Evolutionary conservation across 192 early-diverging fungal genomes (phyloP), one percentile per base, ranked within the genome.

Genomic region (Phlyctochytrium bullatum): DNA sequence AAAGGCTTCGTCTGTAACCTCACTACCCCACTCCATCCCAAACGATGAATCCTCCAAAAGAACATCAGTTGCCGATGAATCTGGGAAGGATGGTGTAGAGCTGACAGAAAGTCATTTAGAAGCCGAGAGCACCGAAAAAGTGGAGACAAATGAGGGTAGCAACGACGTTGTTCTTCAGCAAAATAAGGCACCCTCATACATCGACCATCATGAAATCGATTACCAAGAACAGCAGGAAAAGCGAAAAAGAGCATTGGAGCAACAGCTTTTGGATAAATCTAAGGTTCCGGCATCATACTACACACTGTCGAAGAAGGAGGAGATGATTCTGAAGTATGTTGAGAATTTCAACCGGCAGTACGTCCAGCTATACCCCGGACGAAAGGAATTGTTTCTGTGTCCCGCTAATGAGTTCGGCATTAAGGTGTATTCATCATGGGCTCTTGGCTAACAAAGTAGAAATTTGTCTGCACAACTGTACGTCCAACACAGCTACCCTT

Each of bases 311-410:
- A 62, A 70, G 52, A 83, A 82, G 68, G 84, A 86, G 65, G 56
- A 34, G 28, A 30, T 73, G 25, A 66, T 84, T 17, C 56, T 83
- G 34, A 65, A 86, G 64, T 86, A 82, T 66, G 78, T 85, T 2
- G 76, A 76, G 29, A 86, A 86, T 58, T 86, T 86, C 65, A 70
- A 74, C 40, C 66, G 82, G 10, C 84, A 86, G 68, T 86, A 86
- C 62, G 65, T 67, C 16, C 82, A 84, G 68, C 68, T 84, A 34
- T 86, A 76, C 68, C 80, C 84, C 6, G 80, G 79, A 12, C 59
- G 84, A 17, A 84, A 81, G 59, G 80, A 80, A 34, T 53, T 86
- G 54, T 31, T 80, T 29, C 52, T 84, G 28, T 68, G 36, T 29
- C 82, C 78, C 4, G 32, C 61, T 20, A 86, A 86, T 58, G 82